Evolutionary conservation across 371 early-diverging fungal species (phyloP).

Genomic region (Mucor velutinosus): DNA sequence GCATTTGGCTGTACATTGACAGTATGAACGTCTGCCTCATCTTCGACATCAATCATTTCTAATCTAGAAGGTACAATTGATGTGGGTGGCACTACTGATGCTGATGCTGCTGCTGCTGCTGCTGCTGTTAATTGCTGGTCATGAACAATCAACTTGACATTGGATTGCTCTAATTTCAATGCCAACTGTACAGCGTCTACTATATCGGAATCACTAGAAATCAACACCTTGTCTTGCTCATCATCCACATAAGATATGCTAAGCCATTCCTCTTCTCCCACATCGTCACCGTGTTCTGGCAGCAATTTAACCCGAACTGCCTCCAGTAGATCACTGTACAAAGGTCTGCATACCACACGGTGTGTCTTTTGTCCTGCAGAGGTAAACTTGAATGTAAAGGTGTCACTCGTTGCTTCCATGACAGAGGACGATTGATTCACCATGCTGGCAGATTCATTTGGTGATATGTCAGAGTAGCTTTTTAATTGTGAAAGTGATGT

Average conservation of each 20-base stretch:
- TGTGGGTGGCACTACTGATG: background rate
- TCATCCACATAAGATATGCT: constrained; percentile 85
- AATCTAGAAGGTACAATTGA: background rate
- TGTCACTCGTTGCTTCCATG: constrained; percentile 14
- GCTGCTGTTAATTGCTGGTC: constrained; percentile 22
- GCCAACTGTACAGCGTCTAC: constrained; percentile 81
- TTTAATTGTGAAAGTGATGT: constrained; percentile 45
- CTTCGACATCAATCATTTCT: background rate
- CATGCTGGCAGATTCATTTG: constrained; percentile 50
- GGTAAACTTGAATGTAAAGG: constrained; percentile 82
- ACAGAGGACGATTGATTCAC: constrained; percentile 25
- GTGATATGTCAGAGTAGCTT: constrained; percentile 47
- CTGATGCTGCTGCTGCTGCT: background rate
- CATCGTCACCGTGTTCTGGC: constrained; percentile 26
- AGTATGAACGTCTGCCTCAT: constrained; percentile 1
- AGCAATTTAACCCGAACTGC: constrained; percentile 44
- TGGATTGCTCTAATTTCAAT: constrained; percentile 63
- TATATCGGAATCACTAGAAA: constrained; percentile 78
- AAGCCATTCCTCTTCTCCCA: constrained; percentile 40
- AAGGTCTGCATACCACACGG: constrained; percentile 67
- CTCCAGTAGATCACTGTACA: constrained; percentile 48
- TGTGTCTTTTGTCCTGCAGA: constrained; percentile 65
- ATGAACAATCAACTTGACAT: constrained; percentile 71
- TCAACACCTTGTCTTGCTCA: constrained; percentile 80
- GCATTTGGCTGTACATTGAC: background rate